Evolutionary conservation across 2,329 filamentous ascomycete species (phyloP).

Genomic region (Xylariomycetidae sp.): DNA sequence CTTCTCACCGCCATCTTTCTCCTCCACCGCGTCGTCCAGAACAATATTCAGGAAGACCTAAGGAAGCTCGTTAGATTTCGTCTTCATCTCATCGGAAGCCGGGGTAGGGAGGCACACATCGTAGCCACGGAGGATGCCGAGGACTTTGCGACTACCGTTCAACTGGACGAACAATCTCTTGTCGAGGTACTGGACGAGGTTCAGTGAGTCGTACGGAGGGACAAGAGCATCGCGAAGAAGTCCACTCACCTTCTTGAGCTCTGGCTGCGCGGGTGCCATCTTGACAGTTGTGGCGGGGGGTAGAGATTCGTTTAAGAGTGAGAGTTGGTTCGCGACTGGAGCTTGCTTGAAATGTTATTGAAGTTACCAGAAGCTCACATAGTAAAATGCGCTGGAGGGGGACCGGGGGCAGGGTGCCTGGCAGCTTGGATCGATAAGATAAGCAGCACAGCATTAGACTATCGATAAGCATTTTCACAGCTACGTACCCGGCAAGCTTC

Average conservation of each 20-base stretch:
- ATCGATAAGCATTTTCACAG: too few relatives aligned
- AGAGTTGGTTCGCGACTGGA: too few relatives aligned
- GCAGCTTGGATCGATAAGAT: too few relatives aligned
- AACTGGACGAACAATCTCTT: slow-evolving; percentile 97
- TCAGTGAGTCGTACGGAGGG: slow-evolving; percentile 10
- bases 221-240: neutral
- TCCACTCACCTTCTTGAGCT: slow-evolving; percentile 86
- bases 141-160: slow-evolving; percentile 96
- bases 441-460: too few relatives aligned
- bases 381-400: too few relatives aligned
- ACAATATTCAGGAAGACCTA: slow-evolving; percentile 98
- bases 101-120: slow-evolving; percentile 73
- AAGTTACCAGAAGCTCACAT: too few relatives aligned
- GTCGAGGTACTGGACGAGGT: slow-evolving; percentile 77
- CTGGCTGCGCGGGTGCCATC: slow-evolving; percentile 98
- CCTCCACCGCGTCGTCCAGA: slow-evolving; percentile 92
- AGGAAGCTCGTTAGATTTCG: neutral
- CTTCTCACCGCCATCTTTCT: slow-evolving; percentile 89
- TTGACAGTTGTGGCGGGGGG: too few relatives aligned
- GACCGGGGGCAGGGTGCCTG: too few relatives aligned
- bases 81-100: neutral
- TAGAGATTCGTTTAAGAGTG: too few relatives aligned
- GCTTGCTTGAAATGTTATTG: too few relatives aligned
- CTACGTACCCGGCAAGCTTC: too few relatives aligned
- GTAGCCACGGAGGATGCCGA: slow-evolving; percentile 89